Evolutionary conservation across 2,329 filamentous ascomycete genomes (phyloP), one percentile per base, ranked within the genome.

Genomic region (Macrophomina tecta): DNA sequence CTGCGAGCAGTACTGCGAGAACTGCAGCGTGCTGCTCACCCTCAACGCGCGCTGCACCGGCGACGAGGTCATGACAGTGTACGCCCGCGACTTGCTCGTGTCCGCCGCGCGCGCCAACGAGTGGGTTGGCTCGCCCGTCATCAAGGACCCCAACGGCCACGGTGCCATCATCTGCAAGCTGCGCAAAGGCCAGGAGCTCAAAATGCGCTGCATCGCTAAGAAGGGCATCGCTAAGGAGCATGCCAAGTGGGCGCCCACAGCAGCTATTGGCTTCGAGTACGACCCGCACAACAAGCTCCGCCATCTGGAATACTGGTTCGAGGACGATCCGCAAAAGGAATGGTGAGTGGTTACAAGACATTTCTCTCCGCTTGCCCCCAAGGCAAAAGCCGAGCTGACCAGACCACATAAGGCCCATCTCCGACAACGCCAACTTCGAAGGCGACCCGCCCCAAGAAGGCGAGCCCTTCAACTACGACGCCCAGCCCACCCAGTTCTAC

Each of bases 171-270:
- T 99, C 71, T 92, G 91, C 74, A 98, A 98, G 84, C 82, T 99
- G 76, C 87, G 94, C 67, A 91, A 90, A 75, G 93, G 91, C 2
- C 95, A 99, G 81, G 93, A 97, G 79, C 82, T 99, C 68, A 90
- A 93, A 78, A 87, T 99, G 75, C 91, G 88, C 69, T 98, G 94
- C 77, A 91, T 97, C 71, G 95, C 94, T 61, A 97, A 97, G 85
- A 98, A 98, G 85, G 95, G 95, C 1, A 98, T 98, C 70, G 94
- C 94, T 45, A 99, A 99, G 84, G 95, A 99, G 79, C 95, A 99
- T 80, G 92, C 95, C 9, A 99, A 99, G 80, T 99, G 95, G 95
- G 91, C 93, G 74, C 94, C 95, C 1, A 94, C 92, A 42, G 87
- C 93, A 48, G 95, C 95, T 3, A 90, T 99, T 48, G 94, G 93